Percentiles rank a stretch among this genome's conserved stretches.
Conservation (phyloP, 2,329 filamentous ascomycete genomes). For the Sclerotinia glacialis region DNA sequence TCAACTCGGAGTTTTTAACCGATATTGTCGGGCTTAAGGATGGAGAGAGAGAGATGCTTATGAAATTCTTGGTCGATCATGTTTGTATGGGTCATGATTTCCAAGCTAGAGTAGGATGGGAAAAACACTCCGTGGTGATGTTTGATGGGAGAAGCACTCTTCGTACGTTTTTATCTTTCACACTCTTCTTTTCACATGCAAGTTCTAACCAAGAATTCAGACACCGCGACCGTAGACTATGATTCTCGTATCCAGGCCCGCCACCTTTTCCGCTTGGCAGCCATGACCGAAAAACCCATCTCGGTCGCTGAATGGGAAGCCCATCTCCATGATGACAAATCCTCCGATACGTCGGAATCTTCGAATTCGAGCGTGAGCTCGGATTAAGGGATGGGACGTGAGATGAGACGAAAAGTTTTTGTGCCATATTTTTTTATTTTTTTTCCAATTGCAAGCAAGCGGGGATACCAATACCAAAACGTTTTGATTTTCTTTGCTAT, state of each 20-base stretch:
- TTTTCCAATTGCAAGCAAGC: slow-evolving; percentile 12
- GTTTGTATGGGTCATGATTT: slow-evolving; percentile 67
- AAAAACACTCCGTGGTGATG: slow-evolving; percentile 50
- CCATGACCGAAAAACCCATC: slow-evolving; percentile 50
- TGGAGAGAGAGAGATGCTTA: slow-evolving; percentile 63
- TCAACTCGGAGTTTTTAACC: slow-evolving; percentile 65
- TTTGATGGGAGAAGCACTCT: slow-evolving; percentile 49
- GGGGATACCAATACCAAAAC: slow-evolving; percentile 20
- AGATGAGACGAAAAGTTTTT: slow-evolving; percentile 15
- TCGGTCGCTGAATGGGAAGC: slow-evolving; percentile 39
- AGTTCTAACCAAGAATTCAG: slow-evolving; percentile 33
- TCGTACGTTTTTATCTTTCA: slow-evolving; percentile 40
- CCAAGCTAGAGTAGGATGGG: slow-evolving; percentile 68
- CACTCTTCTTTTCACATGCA: neutral
- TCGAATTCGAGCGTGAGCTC: slow-evolving; percentile 20
- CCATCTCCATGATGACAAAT: slow-evolving; percentile 19
- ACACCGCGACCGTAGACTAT: slow-evolving; percentile 51
- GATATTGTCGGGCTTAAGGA: slow-evolving; percentile 66
- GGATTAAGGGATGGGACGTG: slow-evolving; percentile 19
- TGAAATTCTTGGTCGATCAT: slow-evolving; percentile 64
- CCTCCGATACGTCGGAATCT: slow-evolving; percentile 15
- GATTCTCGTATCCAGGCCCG: slow-evolving; percentile 47
- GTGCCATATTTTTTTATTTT: neutral
- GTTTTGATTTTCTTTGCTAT: slow-evolving; percentile 8
- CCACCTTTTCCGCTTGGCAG: slow-evolving; percentile 50